These are phyloP conservation scores for Sclerotinia spermophila DNA, from an alignment of 2,329 filamentous ascomycete species.

Conservation along the genomic window DNA sequence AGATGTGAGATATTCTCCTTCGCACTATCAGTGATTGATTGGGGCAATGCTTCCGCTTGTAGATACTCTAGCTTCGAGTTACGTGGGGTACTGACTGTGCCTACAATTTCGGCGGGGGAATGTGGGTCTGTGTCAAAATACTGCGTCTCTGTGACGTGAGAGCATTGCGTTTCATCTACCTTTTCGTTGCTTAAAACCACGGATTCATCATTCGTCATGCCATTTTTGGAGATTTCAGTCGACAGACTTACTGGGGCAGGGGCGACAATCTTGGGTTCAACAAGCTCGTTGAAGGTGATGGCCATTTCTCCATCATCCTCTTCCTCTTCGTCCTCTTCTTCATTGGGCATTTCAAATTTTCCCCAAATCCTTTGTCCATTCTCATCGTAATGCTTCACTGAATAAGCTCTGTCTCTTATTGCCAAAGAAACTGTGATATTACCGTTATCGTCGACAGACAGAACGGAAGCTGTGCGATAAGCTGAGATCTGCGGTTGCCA, in stretches of 20 bases:
- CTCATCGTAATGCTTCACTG: conserved; percentile 58
- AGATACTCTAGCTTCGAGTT: conserved; percentile 5
- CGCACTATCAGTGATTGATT: conserved; percentile 28
- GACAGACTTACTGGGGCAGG: conserved; percentile 36
- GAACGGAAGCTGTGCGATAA: conserved; percentile 63
- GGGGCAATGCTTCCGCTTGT: conserved; percentile 30
- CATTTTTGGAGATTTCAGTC: conserved; percentile 12
- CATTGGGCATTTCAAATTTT: conserved; percentile 71
- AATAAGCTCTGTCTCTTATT: conserved; percentile 59
- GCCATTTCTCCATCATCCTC: conserved; percentile 59
- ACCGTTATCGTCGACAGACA: conserved; percentile 50
- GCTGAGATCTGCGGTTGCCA: conserved; percentile 63
- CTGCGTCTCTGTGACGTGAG: conserved; percentile 33
- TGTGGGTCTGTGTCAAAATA: conserved; percentile 22
- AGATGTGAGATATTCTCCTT: conserved; percentile 43
- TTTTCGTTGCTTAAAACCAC: conserved; percentile 11
- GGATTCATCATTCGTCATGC: conserved; percentile 15
- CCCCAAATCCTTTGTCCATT: conserved; percentile 71
- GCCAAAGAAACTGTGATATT: conserved; percentile 63
- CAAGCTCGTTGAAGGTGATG: conserved; percentile 58
- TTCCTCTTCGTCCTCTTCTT: conserved; percentile 53
- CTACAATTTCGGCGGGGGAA: not conserved
- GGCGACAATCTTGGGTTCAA: conserved; percentile 63
- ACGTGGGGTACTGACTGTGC: not conserved
- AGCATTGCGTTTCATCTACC: conserved; percentile 26